Percentiles rank a stretch among this genome's conserved stretches.
These are phyloP conservation scores for Colletotrichum godetiae DNA, from an alignment of 2,329 filamentous ascomycete species.

Conservation along the genomic window DNA sequence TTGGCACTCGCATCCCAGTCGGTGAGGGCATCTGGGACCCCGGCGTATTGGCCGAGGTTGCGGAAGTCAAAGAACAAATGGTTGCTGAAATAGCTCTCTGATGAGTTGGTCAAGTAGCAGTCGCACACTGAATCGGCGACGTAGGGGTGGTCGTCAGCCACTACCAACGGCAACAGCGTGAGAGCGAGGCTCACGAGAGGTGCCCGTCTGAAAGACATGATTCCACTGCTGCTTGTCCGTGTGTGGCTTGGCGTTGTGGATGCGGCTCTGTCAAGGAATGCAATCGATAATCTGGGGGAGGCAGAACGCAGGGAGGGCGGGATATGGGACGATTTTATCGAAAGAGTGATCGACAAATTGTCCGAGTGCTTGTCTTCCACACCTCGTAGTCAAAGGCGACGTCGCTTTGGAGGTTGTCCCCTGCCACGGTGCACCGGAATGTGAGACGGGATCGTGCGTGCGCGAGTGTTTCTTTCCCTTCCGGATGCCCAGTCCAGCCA, in stretches of 20 bases:
- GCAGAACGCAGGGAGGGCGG: background rate
- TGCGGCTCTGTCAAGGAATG: conserved; percentile 1
- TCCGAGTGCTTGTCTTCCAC: background rate
- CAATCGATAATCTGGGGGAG: background rate
- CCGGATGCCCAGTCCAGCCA: conserved; percentile 13
- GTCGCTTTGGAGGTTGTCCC: conserved; percentile 3
- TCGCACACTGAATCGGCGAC: conserved; percentile 52
- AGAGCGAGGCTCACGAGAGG: conserved; percentile 37
- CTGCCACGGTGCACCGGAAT: conserved; percentile 29
- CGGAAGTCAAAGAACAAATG: conserved; percentile 65
- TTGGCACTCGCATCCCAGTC: conserved; percentile 42
- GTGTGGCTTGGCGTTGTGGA: background rate
- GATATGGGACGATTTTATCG: conserved; percentile 13
- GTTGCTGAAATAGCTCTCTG: conserved; percentile 54
- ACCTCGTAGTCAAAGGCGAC: background rate
- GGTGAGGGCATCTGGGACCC: conserved; percentile 46
- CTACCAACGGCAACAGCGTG: conserved; percentile 6
- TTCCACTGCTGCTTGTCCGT: conserved; percentile 7
- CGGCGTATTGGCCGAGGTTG: conserved; percentile 51
- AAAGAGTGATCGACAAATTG: background rate
- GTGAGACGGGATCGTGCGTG: conserved; percentile 28
- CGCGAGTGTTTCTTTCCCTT: background rate
- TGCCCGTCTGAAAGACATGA: conserved; percentile 34
- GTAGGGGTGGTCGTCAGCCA: conserved; percentile 33
- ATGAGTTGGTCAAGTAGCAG: conserved; percentile 62